Base-by-base conservation (phyloP, 202 grass and related monocot genomes). In the Saccharum hybrid region DNA sequence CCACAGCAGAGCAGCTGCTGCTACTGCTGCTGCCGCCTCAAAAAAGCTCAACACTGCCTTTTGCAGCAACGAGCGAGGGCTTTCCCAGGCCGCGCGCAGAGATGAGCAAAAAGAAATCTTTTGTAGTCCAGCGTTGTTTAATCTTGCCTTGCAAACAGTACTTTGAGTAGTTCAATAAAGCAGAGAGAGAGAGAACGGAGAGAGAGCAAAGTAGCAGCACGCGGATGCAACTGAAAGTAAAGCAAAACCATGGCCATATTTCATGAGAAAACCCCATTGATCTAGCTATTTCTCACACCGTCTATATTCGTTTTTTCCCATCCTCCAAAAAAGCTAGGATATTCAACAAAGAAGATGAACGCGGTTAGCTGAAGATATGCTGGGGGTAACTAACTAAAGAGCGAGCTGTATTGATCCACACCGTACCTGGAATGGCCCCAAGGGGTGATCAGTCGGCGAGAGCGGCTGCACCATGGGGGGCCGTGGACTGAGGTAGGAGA, bases 401-500 rank as follows among this genome's bases (percentile, higher is more conserved):
- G 4, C 14, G 43, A 12, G 46, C 14, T 56, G 6, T 4, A 31
- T 36, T 18, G 37, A 87, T 28, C 13, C 9, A 26, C 10, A 52
- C 40, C 3, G 15, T 36, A 96, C 91, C 91, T 96, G 93, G 74
- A 93, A 89, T 26, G 87, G 48, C 36, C 67, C 82, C 59, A 88
- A 80, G 76, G 86, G 83, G 62, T 91, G 81, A 75, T 93, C 91
- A 45, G 81, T 79, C 8, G 96, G 78, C 61, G 88, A 93, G 72
- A 93, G 79, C 54, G 89, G 87, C 87, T 87, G 96, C 84, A 90
- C 74, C 87, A 86, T 90, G 36, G 91, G 83, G 67, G 95, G 57
- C 72, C 90, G 78, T 54, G 90, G 88, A 80, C 88, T 89, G 67
- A 91, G 86, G 76, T 86, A 99, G 57, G 91, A 99, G 45, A 96